phyloP scores from a whole-genome alignment of 1,284 basidiomycete species.

The Thelephora terrestris region DNA sequence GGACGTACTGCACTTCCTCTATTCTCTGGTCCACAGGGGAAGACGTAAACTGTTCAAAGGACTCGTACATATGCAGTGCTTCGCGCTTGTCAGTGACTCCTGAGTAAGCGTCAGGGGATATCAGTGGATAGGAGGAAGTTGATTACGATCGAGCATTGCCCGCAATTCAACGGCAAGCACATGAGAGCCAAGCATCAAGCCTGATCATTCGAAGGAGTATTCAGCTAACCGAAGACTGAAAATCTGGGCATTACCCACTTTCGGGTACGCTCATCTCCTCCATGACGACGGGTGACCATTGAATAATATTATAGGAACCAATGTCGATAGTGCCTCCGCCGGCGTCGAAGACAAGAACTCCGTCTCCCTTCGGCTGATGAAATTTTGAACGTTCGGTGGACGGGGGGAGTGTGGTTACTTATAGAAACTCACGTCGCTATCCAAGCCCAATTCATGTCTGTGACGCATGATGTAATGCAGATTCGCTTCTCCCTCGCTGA shows the following conservation, averaged over 20 bases:
- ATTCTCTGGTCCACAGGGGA: too few relatives aligned
- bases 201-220: too few relatives aligned
- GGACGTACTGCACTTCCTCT: too few relatives aligned
- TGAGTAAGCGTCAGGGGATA: too few relatives aligned
- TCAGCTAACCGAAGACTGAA: too few relatives aligned
- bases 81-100: too few relatives aligned
- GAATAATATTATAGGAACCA: constrained; percentile 33
- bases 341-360: constrained; percentile 44
- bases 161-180: too few relatives aligned
- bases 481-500: constrained; percentile 43
- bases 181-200: too few relatives aligned
- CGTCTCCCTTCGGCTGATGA: constrained; percentile 25
- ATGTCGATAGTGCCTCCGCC: constrained; percentile 49
- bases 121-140: too few relatives aligned
- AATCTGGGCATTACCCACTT: constrained; percentile 22
- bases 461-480: constrained; percentile 35
- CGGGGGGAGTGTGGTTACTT: neutral
- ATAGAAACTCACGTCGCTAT: constrained; percentile 16
- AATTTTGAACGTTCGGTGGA: neutral
- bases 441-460: constrained; percentile 22
- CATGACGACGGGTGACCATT: constrained; percentile 14
- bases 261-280: constrained; percentile 31
- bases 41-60: too few relatives aligned
- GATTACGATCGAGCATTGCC: too few relatives aligned
- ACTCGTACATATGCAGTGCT: too few relatives aligned